Percentiles rank a stretch among this genome's conserved stretches.
Conservation (phyloP, 2,329 filamentous ascomycete genomes). For the Ambrosiella xylebori region DNA sequence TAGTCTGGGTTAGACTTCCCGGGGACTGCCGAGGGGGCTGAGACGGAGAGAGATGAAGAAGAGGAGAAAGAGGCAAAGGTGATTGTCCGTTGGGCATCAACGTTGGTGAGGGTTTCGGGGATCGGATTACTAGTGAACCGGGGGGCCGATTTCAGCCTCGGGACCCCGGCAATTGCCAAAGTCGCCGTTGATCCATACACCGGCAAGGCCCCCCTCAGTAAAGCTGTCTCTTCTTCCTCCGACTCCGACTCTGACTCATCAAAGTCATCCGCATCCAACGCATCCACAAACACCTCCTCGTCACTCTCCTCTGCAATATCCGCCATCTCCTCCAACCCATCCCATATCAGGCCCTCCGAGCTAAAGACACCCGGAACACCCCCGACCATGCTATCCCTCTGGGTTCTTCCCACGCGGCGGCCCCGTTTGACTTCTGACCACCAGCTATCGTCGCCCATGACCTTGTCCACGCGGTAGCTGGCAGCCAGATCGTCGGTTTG, state of each 20-base stretch:
- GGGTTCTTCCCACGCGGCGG: not conserved
- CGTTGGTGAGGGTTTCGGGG: constrained; percentile 49
- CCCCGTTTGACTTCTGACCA: constrained; percentile 47
- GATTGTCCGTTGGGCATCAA: constrained; percentile 48
- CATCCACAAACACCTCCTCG: not conserved
- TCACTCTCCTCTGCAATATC: not conserved
- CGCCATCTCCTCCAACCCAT: too few species aligned
- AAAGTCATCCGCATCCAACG: too few species aligned
- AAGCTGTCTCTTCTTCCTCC: not conserved
- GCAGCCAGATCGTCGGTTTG: constrained; percentile 28
- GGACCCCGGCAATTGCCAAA: constrained; percentile 15
- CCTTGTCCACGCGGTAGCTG: constrained; percentile 34
- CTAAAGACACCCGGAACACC: too few species aligned
- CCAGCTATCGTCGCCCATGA: constrained; percentile 59
- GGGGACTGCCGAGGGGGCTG: not conserved
- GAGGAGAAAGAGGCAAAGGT: constrained; percentile 44
- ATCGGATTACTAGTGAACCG: constrained; percentile 59
- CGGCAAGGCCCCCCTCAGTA: too few species aligned
- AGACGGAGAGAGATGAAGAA: not conserved
- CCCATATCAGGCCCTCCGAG: too few species aligned
- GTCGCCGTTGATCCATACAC: too few species aligned
- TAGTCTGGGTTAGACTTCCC: constrained; percentile 18
- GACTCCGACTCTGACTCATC: not conserved
- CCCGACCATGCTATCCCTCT: not conserved
- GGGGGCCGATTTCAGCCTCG: constrained; percentile 34